phyloP scores from a whole-genome alignment of 352 stramenopile genomes.

The Phytophthora hibernalis region DNA sequence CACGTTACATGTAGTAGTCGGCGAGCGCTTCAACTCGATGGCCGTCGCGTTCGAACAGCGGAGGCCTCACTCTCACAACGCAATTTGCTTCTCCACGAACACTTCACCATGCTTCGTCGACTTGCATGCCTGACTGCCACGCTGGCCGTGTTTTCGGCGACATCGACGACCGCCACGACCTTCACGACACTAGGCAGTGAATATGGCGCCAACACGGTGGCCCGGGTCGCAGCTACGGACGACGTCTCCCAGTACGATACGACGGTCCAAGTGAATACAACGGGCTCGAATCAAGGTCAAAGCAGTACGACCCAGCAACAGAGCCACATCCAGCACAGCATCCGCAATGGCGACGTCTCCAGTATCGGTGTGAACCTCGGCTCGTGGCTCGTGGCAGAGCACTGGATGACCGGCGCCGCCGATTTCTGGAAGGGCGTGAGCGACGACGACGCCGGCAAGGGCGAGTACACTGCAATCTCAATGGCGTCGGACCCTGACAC shows the following conservation, averaged over 20 bases:
- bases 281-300: slow-evolving; percentile 13
- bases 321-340: slow-evolving; percentile 64
- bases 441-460: slow-evolving; percentile 36
- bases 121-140: slow-evolving; percentile 20
- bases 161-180: slow-evolving; percentile 10
- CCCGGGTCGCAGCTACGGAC: slow-evolving; percentile 6
- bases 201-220: slow-evolving; percentile 13
- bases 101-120: slow-evolving; percentile 21
- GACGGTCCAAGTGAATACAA: slow-evolving; percentile 3
- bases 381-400: slow-evolving; percentile 74
- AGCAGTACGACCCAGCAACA: slow-evolving; percentile 5
- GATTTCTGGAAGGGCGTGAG: slow-evolving; percentile 65
- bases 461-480: slow-evolving; percentile 75
- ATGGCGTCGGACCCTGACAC: slow-evolving; percentile 39
- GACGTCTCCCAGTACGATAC: slow-evolving; percentile 20
- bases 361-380: slow-evolving; percentile 78
- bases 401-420: slow-evolving; percentile 74
- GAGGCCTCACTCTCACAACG: slow-evolving; percentile 16
- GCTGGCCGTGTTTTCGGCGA: slow-evolving; percentile 10
- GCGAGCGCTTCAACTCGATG: slow-evolving; percentile 13
- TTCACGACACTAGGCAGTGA: slow-evolving; percentile 23
- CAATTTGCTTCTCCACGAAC: slow-evolving; percentile 13
- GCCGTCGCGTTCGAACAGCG: slow-evolving; percentile 21
- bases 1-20: slow-evolving; percentile 11
- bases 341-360: slow-evolving; percentile 56